Percentiles rank a stretch among this genome's conserved stretches.
phyloP scores from a whole-genome alignment of 306 rosid genomes.

The Quercus bicolor region DNA sequence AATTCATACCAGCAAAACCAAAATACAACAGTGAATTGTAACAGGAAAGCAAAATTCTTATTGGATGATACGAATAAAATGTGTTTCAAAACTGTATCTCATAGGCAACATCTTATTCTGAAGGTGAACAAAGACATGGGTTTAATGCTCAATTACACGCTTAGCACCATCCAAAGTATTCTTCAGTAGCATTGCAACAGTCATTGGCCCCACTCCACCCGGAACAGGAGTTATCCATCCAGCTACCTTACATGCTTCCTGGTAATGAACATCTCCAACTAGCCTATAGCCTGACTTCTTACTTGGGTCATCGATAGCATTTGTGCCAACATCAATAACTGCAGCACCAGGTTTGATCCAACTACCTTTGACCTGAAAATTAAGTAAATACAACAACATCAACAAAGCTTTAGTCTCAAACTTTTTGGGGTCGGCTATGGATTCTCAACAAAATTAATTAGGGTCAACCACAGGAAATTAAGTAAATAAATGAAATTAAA shows the following conservation, averaged over 20 bases:
- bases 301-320: conserved; percentile 73
- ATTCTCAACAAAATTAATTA: no score
- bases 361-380: conserved; percentile 67
- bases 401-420: no score
- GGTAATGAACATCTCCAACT: conserved; percentile 88
- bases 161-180: conserved; percentile 88
- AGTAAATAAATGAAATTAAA: background rate
- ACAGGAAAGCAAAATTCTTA: background rate
- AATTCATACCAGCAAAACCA: background rate
- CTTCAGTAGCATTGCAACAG: conserved; percentile 83
- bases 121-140: conserved; percentile 5
- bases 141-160: conserved; percentile 45
- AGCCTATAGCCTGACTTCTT: conserved; percentile 80
- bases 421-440: no score
- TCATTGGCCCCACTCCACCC: conserved; percentile 93
- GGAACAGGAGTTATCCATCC: conserved; percentile 95
- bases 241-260: conserved; percentile 79
- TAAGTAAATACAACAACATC: background rate
- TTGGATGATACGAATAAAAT: background rate
- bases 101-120: background rate
- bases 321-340: conserved; percentile 89
- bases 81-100: background rate
- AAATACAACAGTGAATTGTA: background rate
- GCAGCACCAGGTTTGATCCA: conserved; percentile 98
- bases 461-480: no score